Evolutionary conservation across 805 yeast genomes (phyloP), one percentile per base, ranked within the genome.

Genomic region (Starmera quercuum): DNA sequence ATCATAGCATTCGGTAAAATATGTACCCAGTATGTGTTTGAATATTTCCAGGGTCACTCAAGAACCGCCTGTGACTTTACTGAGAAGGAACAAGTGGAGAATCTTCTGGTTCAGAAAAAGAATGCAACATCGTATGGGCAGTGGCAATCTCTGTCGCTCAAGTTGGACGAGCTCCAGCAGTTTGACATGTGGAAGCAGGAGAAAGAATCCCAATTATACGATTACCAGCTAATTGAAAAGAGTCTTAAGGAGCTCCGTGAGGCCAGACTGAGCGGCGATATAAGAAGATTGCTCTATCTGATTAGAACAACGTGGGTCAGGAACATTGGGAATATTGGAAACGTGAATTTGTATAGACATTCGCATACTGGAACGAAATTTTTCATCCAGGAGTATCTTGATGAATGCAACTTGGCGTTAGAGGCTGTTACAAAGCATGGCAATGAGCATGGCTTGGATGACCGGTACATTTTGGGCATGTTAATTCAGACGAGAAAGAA

Each of bases 401-500:
- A 64, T 7, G 97, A 92, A 55, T 87, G 96, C 49, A 73, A 77
- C 36, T 39, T 52, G n/a, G 64, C 71, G 1, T 45, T 75, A 22
- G 46, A 46, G 26, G 38, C 41, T 19, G 34, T 48, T 6, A 43
- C 51, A 1, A 41, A 31, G 8, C 42, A 36, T 11, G 30, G 32
- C 9, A 39, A 38, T 10, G 26, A 36, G 10, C 42, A 38, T 17
- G 66, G 56, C 6, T 38, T 84, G 20, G 90, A 83, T 52, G 87
- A 80, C 39, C 56, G 73, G 10, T 78, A 83, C 46, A 64, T 84
- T 12, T 61, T 90, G 36, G 83, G 83, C 2, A 83, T 84, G 71
- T 63, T 90, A 22, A 73, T 83, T 26, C 95, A 90, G 52, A 84
- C 97, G 0, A 68, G 96, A 39, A 83, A 83, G 54, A 86, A 88